These are phyloP conservation scores for Takakia lepidozioides DNA, from an alignment of 225 moss, liverwort and hornwort genomes.

Conservation along the genomic window DNA sequence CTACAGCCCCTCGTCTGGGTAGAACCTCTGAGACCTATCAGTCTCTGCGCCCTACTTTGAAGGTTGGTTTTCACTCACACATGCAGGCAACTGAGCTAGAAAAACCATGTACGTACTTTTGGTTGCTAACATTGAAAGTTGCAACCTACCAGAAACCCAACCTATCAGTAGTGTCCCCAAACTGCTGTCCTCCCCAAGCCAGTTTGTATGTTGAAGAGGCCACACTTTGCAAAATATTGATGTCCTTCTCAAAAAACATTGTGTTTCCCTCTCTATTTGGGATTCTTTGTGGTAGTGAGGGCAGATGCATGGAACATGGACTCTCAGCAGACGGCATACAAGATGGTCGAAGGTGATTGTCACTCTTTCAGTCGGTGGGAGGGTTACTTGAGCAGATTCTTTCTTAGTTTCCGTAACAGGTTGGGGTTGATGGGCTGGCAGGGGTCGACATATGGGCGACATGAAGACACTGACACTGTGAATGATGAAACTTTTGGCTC, in stretches of 20 bases:
- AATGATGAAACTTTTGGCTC: constrained; percentile 97
- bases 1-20: constrained; percentile 34
- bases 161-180: too few relatives aligned
- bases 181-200: too few relatives aligned
- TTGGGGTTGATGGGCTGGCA: too few relatives aligned
- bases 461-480: constrained; percentile 84
- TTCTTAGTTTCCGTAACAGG: constrained; percentile 6
- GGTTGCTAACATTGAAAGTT: too few relatives aligned
- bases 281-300: too few relatives aligned
- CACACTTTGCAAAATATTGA: neutral
- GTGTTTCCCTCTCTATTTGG: too few relatives aligned
- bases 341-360: too few relatives aligned
- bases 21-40: constrained; percentile 34
- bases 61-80: constrained; percentile 11
- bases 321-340: too few relatives aligned
- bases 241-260: too few relatives aligned
- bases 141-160: too few relatives aligned
- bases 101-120: neutral
- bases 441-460: constrained; percentile 67
- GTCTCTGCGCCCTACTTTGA: constrained; percentile 44
- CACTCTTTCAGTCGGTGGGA: neutral
- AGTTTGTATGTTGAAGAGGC: too few relatives aligned
- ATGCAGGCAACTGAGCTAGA: neutral
- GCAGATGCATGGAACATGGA: too few relatives aligned
- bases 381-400: neutral